Evolutionary conservation across 2,329 filamentous ascomycete species (phyloP), one percentile per base, ranked within the genome.

Genomic region (Periconia macrospinosa): DNA sequence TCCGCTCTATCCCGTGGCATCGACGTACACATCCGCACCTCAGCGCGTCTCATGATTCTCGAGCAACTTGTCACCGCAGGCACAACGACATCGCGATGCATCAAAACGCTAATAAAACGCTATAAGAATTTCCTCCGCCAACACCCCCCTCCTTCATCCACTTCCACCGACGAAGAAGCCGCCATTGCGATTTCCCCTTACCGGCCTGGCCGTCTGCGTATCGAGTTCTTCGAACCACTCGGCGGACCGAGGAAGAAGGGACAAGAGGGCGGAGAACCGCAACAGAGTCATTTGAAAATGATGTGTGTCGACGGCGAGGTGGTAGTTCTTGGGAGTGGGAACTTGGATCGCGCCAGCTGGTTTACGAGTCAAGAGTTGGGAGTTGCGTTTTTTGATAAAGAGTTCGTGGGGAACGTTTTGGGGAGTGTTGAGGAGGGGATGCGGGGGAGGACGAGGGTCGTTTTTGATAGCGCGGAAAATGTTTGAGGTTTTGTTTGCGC

Each of bases 301-400:
- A 88, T 85, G 0, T 80, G 92, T 50, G 82, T 93, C 2, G 91
- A 95, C 68, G 79, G 79, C 1, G 78, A 85, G 56, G 84, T 86
- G 18, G 78, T 87, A 1, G 79, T 94, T 1, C 75, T 94, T 2
- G 91, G 91, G 0, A 92, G 89, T 17, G 90, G 90, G 1, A 95
- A 95, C 68, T 85, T 92, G 80, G 91, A 95, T 73, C 83, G 90
- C 1, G 90, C 91, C 8, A 92, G 89, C 68, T 94, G 89, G 89
- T 92, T 85, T 73, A 94, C 91, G 6, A 92, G 89, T 70, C 91
- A 94, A 73, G 91, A 95, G 74, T 76, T 94, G 19, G 90, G 90
- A 1, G 77, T 94, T 30, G 80, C 80, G 1, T 77, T 85, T 42
- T 79, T 81, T 48, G 77, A 75, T 3, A 61, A 50, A 8, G 68